phyloP scores from a whole-genome alignment of 2,329 filamentous ascomycete species.

The Venturia aucupariae region DNA sequence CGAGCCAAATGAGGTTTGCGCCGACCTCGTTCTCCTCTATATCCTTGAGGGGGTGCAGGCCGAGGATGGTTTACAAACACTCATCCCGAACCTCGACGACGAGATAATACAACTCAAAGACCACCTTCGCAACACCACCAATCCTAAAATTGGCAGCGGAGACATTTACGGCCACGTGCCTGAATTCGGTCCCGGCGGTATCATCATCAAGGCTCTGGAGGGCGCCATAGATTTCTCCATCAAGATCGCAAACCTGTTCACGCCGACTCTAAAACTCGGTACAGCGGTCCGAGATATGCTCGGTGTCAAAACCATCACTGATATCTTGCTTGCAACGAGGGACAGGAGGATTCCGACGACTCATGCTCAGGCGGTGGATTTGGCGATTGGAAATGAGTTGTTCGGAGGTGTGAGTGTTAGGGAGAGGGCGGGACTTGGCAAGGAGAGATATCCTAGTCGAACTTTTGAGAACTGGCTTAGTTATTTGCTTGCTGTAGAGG shows the following conservation, averaged over 20 bases:
- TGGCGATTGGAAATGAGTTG: slow-evolving; percentile 17
- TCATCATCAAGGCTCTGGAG: slow-evolving; percentile 18
- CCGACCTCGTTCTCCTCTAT: slow-evolving; percentile 25
- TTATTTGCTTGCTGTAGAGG: background rate
- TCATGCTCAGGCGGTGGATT: slow-evolving; percentile 22
- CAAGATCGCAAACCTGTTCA: slow-evolving; percentile 19
- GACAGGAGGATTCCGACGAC: slow-evolving; percentile 26
- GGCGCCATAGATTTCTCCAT: slow-evolving; percentile 17
- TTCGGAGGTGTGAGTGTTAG: slow-evolving; percentile 14
- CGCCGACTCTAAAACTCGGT: slow-evolving; percentile 21
- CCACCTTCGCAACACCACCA: background rate
- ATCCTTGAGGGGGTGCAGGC: slow-evolving; percentile 21
- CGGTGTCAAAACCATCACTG: slow-evolving; percentile 23
- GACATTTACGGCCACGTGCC: slow-evolving; percentile 26
- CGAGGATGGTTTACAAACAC: slow-evolving; percentile 16
- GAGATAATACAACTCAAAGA: slow-evolving; percentile 14
- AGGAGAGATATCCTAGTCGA: slow-evolving; percentile 25
- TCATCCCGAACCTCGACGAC: slow-evolving; percentile 17
- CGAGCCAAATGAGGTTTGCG: slow-evolving; percentile 26
- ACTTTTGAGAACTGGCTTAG: slow-evolving; percentile 22
- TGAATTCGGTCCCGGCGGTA: slow-evolving; percentile 24
- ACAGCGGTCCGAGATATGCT: slow-evolving; percentile 23
- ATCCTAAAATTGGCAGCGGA: slow-evolving; percentile 20
- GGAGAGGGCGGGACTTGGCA: slow-evolving; percentile 18
- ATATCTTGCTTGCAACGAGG: slow-evolving; percentile 24